Conservation (phyloP, 257 asterid genomes). For the Phtheirospermum japonicum region DNA sequence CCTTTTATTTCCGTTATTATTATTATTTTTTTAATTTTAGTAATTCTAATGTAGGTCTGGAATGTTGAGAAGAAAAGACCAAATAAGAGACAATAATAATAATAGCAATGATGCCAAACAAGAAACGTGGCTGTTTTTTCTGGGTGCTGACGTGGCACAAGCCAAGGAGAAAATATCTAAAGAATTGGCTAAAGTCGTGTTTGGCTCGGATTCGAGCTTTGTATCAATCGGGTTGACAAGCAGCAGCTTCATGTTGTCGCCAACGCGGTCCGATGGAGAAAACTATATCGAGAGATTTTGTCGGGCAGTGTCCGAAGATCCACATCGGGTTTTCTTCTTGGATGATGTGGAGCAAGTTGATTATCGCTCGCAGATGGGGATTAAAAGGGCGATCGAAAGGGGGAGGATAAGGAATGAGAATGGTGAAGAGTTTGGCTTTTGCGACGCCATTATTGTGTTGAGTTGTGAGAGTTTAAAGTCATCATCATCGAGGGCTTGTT, state of each 20-base stretch:
- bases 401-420: constrained; percentile 39
- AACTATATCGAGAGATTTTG: constrained; percentile 46
- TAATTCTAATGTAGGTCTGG: constrained; percentile 41
- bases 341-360: constrained; percentile 65
- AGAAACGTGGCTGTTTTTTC: constrained; percentile 76
- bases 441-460: constrained; percentile 67
- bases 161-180: constrained; percentile 60
- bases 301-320: constrained; percentile 41
- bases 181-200: constrained; percentile 69
- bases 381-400: constrained; percentile 55
- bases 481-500: constrained; percentile 37
- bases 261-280: no score
- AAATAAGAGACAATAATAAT: neutral
- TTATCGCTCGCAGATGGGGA: constrained; percentile 37
- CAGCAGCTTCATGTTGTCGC: constrained; percentile 34
- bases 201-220: constrained; percentile 58
- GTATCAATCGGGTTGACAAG: constrained; percentile 38
- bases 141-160: constrained; percentile 40
- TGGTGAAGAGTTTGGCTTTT: constrained; percentile 55
- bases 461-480: constrained; percentile 48
- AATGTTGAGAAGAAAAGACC: constrained; percentile 46
- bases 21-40: neutral
- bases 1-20: neutral
- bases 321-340: constrained; percentile 62
- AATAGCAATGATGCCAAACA: constrained; percentile 31